Evolutionary conservation across 441 rosid species (phyloP).

Genomic region (Adansonia rubrostipa): DNA sequence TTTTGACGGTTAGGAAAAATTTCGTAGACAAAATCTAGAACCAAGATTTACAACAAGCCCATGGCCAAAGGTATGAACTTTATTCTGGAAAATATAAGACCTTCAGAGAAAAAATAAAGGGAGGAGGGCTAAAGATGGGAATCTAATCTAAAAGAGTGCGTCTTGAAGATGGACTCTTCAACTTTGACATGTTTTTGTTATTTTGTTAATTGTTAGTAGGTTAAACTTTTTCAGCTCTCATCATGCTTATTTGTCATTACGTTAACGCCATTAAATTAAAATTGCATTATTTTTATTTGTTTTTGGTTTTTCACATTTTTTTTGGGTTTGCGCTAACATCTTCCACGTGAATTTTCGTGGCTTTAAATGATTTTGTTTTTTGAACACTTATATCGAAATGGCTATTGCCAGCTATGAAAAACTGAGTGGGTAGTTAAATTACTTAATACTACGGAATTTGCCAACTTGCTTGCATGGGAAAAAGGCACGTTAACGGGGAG

Average conservation of each 20-base stretch:
- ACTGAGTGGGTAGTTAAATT: not conserved
- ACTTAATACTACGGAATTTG: not conserved
- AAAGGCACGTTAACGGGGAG: not conserved
- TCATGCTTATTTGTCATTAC: not conserved
- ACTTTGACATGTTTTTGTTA: not conserved
- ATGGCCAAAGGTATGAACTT: not conserved
- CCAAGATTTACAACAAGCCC: not conserved
- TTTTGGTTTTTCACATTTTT: not conserved
- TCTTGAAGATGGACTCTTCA: not conserved
- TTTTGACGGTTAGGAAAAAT: not conserved
- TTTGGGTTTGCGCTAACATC: not conserved
- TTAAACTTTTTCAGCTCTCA: not conserved
- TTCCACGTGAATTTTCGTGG: constrained; percentile 15
- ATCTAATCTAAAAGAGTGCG: not conserved
- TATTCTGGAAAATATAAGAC: not conserved
- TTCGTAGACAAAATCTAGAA: not conserved
- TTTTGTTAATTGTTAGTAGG: not conserved
- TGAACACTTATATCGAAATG: not conserved
- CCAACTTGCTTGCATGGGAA: not conserved
- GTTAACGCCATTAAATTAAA: not conserved
- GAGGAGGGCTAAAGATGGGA: not conserved
- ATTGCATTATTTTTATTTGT: not conserved
- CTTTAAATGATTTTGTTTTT: not conserved
- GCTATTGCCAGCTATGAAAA: constrained; percentile 13
- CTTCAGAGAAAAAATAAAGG: not conserved